Evolutionary conservation across 352 stramenopile genomes (phyloP).

Genomic region (Phytopythium sindhum): DNA sequence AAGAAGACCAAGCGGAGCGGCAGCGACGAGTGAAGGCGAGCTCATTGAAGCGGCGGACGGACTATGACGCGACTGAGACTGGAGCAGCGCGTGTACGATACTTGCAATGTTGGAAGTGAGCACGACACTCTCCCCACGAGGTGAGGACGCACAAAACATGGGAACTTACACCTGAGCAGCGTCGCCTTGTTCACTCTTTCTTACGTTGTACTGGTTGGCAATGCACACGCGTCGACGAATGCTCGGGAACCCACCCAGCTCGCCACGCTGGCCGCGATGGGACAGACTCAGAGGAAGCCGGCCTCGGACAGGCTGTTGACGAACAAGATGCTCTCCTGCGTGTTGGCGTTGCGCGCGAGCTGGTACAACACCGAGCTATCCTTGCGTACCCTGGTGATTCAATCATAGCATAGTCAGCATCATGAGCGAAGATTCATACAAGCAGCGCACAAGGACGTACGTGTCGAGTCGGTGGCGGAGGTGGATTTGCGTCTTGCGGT

Average conservation of each 20-base stretch:
- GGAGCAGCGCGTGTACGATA: constrained; percentile 3
- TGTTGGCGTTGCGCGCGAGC: constrained; percentile 82
- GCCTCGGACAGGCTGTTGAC: constrained; percentile 88
- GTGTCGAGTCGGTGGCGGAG: constrained; percentile 81
- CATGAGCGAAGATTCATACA: background rate
- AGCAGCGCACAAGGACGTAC: constrained; percentile 50
- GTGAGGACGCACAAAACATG: background rate
- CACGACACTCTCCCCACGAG: background rate
- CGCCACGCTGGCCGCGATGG: background rate
- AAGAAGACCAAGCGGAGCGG: constrained; percentile 7
- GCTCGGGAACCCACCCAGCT: background rate
- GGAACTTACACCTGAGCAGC: background rate
- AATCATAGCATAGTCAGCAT: constrained; percentile 13
- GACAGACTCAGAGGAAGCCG: constrained; percentile 62
- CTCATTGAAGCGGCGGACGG: background rate
- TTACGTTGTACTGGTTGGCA: background rate
- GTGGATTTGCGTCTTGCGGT: constrained; percentile 67
- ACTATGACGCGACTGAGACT: constrained; percentile 1
- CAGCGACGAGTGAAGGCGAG: background rate
- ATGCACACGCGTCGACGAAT: constrained; percentile 1
- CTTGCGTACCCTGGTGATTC: constrained; percentile 64
- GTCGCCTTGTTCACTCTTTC: background rate
- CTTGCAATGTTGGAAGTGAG: background rate
- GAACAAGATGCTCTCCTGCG: constrained; percentile 86
- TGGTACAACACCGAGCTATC: constrained; percentile 82